Base-by-base conservation (phyloP, 2,329 filamentous ascomycete genomes). In the Pseudogymnoascus sp. region DNA sequence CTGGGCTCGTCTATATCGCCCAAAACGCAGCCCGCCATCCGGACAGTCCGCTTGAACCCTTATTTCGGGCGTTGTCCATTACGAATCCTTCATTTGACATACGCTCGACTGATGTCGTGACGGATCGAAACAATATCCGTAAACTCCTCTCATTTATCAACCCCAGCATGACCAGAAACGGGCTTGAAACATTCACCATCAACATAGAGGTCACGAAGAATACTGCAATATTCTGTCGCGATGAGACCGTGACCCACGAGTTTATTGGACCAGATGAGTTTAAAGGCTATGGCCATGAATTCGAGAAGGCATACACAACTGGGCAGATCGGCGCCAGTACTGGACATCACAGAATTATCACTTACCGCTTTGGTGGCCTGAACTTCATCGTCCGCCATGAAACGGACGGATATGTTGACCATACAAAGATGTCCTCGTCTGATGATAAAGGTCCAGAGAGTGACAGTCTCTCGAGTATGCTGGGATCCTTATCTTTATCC, bases 91-190 rank as follows among this genome's bases (percentile, higher is more conserved):
- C 69, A 0, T 66, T 69, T 67, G 64, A 66, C 65, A 64, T 64
- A 35, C 31, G 31, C 31, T 35, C 31, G 31, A 35, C 10, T 35
- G 75, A 80, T 65, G 62, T 81, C 9, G 70, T 81, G 18, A 77
- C 74, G 2, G 78, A 80, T 64, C 69, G 77, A 31, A 79, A 78
- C 68, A 80, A 77, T 59, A 73, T 81, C 59, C 76, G 78, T 31
- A 81, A 81, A 67, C 75, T 81, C 18, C 71, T 81, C 1, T 71
- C 71, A 1, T 79, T 81, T 63, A 64, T 79, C 58, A 69, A 75
- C 35, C 72, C 72, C 0, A 59, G 15, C 5, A 63, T 67, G 2
- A 61, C 48, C 25, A 69, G 62, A 40, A 64, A 71, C 33, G 63
- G 65, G 13, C 65, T 69, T 9, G 69, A 76, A 12, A 8, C 68